Percentiles rank a stretch among this genome's conserved stretches.
These are phyloP conservation scores for Lotus japonicus DNA, from an alignment of 306 rosid species.

Conservation along the genomic window DNA sequence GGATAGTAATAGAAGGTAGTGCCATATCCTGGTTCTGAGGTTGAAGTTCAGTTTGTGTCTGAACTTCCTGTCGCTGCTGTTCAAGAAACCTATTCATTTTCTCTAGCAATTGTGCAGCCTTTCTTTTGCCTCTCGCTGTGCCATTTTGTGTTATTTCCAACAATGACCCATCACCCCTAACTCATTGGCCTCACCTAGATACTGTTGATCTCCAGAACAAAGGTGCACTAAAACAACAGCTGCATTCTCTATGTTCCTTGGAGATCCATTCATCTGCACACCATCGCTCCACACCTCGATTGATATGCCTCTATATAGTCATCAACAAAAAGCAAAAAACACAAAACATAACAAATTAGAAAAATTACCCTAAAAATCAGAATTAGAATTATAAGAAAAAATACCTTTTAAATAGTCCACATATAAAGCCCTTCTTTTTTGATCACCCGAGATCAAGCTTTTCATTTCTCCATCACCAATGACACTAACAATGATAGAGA, in stretches of 20 bases:
- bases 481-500: too few relatives aligned
- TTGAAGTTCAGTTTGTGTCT: conserved; percentile 37
- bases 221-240: conserved; percentile 88
- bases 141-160: conserved; percentile 71
- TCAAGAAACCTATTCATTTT: conserved; percentile 59
- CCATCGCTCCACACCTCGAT: too few relatives aligned
- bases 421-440: too few relatives aligned
- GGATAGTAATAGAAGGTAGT: conserved; percentile 22
- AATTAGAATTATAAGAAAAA: too few relatives aligned
- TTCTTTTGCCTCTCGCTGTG: conserved; percentile 83
- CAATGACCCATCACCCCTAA: conserved; percentile 56
- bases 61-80: conserved; percentile 33
- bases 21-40: conserved; percentile 34
- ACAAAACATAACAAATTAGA: too few relatives aligned
- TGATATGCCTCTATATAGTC: too few relatives aligned
- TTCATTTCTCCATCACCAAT: too few relatives aligned
- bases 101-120: conserved; percentile 75
- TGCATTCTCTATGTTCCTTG: conserved; percentile 83
- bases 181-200: conserved; percentile 56
- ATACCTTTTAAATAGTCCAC: too few relatives aligned
- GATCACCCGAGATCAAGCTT: too few relatives aligned
- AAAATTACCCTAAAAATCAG: too few relatives aligned
- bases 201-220: conserved; percentile 72
- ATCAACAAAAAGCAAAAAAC: too few relatives aligned
- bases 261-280: conserved; percentile 58